These are phyloP conservation scores for Claviceps sp. DNA, from an alignment of 2,329 filamentous ascomycete genomes.

Conservation along the genomic window DNA sequence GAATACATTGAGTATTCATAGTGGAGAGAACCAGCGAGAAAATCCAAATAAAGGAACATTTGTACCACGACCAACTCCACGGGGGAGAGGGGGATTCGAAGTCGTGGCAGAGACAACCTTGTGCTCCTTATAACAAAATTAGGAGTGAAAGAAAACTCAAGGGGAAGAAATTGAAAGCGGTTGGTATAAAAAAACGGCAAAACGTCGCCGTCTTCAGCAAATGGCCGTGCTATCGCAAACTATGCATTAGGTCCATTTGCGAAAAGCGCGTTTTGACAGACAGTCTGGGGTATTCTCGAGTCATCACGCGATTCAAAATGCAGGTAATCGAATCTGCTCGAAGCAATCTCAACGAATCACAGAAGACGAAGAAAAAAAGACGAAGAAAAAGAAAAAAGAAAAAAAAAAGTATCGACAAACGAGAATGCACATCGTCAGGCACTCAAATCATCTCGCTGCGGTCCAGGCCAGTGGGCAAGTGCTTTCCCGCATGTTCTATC, in stretches of 20 bases:
- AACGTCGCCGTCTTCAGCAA: no score
- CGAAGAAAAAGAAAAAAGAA: not conserved
- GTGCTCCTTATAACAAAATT: no score
- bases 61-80: no score
- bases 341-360: not conserved
- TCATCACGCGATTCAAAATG: not conserved
- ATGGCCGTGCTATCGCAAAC: not conserved
- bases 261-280: not conserved
- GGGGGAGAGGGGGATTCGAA: no score
- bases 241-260: not conserved
- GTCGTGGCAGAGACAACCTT: no score
- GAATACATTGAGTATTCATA: no score
- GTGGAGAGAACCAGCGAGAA: not conserved
- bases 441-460: constrained; percentile 41
- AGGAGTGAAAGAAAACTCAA: no score
- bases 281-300: not conserved
- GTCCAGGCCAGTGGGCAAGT: constrained; percentile 37
- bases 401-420: not conserved
- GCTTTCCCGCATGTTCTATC: constrained; percentile 20
- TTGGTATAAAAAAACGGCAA: no score
- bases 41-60: not conserved
- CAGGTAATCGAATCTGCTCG: not conserved
- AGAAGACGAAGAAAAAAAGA: not conserved
- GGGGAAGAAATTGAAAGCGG: no score
- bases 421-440: not conserved